Base-by-base conservation (phyloP, 192 early-diverging fungal species). In the Dissophora globulifera region DNA sequence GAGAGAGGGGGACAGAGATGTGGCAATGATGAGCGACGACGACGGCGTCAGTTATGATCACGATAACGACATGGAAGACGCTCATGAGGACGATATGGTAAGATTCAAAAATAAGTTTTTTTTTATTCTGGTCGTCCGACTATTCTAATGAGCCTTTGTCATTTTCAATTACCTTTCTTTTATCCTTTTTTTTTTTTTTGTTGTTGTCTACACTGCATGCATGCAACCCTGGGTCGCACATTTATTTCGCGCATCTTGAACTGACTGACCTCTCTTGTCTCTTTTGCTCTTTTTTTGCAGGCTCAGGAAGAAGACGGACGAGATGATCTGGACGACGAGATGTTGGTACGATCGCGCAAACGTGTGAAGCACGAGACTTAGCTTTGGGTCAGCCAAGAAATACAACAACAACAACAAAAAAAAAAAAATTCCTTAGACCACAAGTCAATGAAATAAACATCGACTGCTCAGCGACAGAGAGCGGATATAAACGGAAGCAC, bases 261-360 rank as follows among this genome's bases (percentile, higher is more conserved):
- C n/a, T n/a, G n/a, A n/a, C n/a, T 47, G 3, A 3, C 17, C 47
- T 31, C 20, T 20, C 1, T 26, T 41, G 27, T 56, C 59, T 41
- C 33, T 40, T 49, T 52, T 41, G 4, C 5, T 17, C 35, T 4
- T 38, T 22, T 33, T 43, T 26, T 42, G 26, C 49, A 22, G 17
- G 17, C 27, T 9, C 52, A 67, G 6, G 63, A 72, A 3, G 55
- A 50, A 40, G 46, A 58, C 9, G 68, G 58, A 13, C 45, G 50
- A 5, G 67, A 63, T 0, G 61, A 63, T 23, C 47, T 43, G 7
- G 67, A 66, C 16, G 71, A 76, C 16, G 72, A 76, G 54, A 25
- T 19, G 10, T 58, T 76, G 8, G 54, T 74, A 6, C 27, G 63
- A 41, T 50, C 58, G 38, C 50, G 40, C 46, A 76, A 76, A 58